Evolutionary conservation across 2,329 filamentous ascomycete species (phyloP), one percentile per base, ranked within the genome.

Genomic region (Fusarium denticulatum): DNA sequence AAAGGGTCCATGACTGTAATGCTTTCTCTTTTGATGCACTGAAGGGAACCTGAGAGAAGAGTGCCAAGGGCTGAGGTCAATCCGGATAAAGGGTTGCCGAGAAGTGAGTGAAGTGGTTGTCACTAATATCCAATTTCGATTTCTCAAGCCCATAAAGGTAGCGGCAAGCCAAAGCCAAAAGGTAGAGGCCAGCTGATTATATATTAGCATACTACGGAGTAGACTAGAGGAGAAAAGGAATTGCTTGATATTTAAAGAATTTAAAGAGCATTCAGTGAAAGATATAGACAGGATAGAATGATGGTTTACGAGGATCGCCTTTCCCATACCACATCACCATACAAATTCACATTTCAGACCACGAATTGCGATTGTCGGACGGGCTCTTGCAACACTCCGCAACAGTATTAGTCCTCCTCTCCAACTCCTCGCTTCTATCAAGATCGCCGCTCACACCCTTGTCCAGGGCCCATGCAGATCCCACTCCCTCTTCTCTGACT

Each of bases 81-180:
- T 64, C 52, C 71, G 71, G 71, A 62, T 65, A 47, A 34, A 50
- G 56, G 36, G 67, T 65, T 73, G 71, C 71, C 63, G 71, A 69
- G 71, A 39, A 56, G 47, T 60, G 40, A 42, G 58, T 37, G 45
- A 73, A 59, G 53, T 73, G 55, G 64, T 43, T 49, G 42, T 28
- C 36, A 30, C 64, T 60, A 43, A 43, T 47, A 40, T 72, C 46
- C 71, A 73, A 73, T 73, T 74, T 73, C 71, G 61, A 69, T 73
- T 66, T 60, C 62, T 40, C 42, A 71, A 73, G 62, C 45, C 56
- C 60, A 47, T 69, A 70, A 49, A 39, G 50, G 32, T 26, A 45
- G 67, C 50, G 58, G 61, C 71, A 73, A 73, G 67, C 61, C 71
- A 60, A 58, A 74, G 62, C 39, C 52, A 66, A 67, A 40, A 28